Percentiles rank a stretch among this genome's conserved stretches.
Conservation (phyloP, 176 grass and related monocot species). For the Leersia perrieri region DNA sequence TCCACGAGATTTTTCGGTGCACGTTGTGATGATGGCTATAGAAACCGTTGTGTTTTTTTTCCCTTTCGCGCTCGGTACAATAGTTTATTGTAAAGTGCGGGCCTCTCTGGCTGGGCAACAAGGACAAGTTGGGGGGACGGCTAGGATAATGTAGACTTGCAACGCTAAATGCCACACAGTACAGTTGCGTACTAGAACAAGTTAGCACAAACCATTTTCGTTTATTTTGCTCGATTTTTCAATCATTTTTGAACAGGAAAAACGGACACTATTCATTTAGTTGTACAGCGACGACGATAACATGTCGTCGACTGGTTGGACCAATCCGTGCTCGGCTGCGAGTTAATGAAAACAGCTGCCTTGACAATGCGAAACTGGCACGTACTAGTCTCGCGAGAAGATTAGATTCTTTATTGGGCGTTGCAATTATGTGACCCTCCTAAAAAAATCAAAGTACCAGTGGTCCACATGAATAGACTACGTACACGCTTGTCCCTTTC, state of each 20-base stretch:
- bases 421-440: constrained; percentile 37
- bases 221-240: background rate
- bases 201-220: background rate
- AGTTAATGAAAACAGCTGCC: constrained; percentile 36
- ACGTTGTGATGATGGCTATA: constrained; percentile 35
- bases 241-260: background rate
- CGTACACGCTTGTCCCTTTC: constrained; percentile 54
- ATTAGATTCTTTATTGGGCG: constrained; percentile 48
- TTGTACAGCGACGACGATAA: constrained; percentile 17
- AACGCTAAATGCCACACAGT: constrained; percentile 28
- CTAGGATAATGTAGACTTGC: constrained; percentile 17
- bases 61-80: background rate
- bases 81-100: constrained; percentile 27
- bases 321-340: constrained; percentile 30
- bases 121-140: constrained; percentile 16
- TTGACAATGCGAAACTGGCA: constrained; percentile 45
- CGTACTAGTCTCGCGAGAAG: constrained; percentile 32
- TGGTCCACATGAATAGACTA: constrained; percentile 55
- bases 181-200: constrained; percentile 37
- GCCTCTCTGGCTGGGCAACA: constrained; percentile 8
- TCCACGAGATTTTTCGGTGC: constrained; percentile 34
- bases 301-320: constrained; percentile 39
- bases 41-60: background rate
- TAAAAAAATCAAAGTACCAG: constrained; percentile 38
- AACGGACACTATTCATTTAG: background rate